Conservation (phyloP, 1,284 basidiomycete species). For the Cutaneotrichosporon sp. region DNA sequence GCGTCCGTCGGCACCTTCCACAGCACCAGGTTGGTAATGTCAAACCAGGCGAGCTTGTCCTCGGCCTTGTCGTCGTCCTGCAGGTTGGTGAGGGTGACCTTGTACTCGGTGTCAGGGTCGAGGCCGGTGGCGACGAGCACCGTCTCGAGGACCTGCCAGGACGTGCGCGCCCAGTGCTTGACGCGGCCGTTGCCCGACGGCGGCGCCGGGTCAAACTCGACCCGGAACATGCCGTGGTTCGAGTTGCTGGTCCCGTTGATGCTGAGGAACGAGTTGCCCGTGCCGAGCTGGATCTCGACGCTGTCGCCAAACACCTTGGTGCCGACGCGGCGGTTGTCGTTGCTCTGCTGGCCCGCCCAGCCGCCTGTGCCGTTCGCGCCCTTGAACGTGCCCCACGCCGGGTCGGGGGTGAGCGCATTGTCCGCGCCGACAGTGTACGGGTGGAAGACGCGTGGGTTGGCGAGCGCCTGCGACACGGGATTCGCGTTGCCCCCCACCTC, state of each 20-base stretch:
- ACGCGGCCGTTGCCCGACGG: background rate
- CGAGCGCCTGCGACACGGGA: background rate
- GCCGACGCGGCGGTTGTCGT: background rate
- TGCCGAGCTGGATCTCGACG: background rate
- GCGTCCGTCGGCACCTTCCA: background rate
- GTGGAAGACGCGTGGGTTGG: background rate
- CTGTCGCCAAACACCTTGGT: background rate
- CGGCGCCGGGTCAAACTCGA: background rate
- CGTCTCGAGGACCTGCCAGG: background rate
- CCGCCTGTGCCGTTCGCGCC: background rate
- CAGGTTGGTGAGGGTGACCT: background rate
- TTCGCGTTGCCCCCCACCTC: background rate
- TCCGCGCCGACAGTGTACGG: background rate
- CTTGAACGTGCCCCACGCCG: background rate
- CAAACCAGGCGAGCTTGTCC: background rate
- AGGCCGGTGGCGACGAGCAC: background rate
- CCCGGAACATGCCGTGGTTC: constrained; percentile 1
- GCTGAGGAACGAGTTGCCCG: background rate
- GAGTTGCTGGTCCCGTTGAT: constrained; percentile 3
- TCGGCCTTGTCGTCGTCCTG: background rate
- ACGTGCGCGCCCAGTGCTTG: background rate
- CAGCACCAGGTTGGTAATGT: background rate
- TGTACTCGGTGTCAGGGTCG: background rate
- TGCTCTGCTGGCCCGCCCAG: background rate
- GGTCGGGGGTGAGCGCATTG: background rate